Base-by-base conservation (phyloP, 2,329 filamentous ascomycete species). In the Colletotrichum truncatum region DNA sequence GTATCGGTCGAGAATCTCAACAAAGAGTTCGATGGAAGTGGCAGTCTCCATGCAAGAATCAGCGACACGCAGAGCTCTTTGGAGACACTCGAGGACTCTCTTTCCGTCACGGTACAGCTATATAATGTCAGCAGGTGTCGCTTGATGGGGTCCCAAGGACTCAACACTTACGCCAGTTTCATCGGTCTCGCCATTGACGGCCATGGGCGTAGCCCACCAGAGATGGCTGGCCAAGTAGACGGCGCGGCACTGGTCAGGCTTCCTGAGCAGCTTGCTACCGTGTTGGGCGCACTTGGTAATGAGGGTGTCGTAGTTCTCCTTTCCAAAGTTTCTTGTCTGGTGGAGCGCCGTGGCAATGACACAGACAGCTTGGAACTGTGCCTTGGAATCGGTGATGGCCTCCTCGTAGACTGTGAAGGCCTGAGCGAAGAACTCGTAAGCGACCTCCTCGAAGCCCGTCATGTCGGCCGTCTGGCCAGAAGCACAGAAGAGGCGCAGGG, bases 1-100 rank as follows among this genome's bases (percentile, higher is more conserved):
- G 76, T 99, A 99, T 78, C 96, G 90, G 78, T 99, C 98, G 60
- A 99, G 83, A 68, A 99, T 99, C 81, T 99, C 96, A 62, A 99
- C 95, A 79, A 99, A 99, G 51, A 99, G 86, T 80, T 99, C 97
- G 48, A 99, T 96, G 3, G 94, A 98, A 4, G 98, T 94, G 6
- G 94, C 93, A 7, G 94, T 96, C 79, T 99, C 97, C 96, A 99
- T 99, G 81, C 96, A 99, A 6, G 96, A 97, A 78, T 99, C 96
- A 3, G 96, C 97, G 26, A 99, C 97, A 34, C 97, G 91, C 9
- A 99, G 89, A 10, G 96, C 96, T 60, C 96, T 91, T 79, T 99
- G 96, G 49, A 99, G 85, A 74, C 96, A 99, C 78, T 99, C 96
- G 6, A 99, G 87, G 2, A 99, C 96, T 52, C 96, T 90, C 81